Evolutionary conservation across 345 rosid species (phyloP).

Genomic region (Aquilaria sinensis): DNA sequence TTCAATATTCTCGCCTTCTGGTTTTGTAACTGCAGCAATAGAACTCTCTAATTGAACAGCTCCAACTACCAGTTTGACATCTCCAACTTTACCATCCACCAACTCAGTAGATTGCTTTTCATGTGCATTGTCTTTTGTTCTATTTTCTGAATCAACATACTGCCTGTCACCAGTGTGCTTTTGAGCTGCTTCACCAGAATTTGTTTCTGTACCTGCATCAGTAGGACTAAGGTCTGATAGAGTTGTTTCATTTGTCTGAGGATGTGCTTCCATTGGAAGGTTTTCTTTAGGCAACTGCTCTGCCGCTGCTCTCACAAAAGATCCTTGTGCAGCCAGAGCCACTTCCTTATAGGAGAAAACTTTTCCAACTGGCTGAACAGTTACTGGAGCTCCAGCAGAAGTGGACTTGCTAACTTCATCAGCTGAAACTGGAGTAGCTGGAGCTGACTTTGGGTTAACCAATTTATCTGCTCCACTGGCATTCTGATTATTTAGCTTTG

Average conservation of each 20-base stretch:
- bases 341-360: slow-evolving; percentile 97
- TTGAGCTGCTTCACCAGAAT: slow-evolving; percentile 25
- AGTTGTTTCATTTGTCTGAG: slow-evolving; percentile 28
- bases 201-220: slow-evolving; percentile 19
- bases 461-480: slow-evolving; percentile 39
- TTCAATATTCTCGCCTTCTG: slow-evolving; percentile 24
- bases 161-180: slow-evolving; percentile 27
- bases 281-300: slow-evolving; percentile 63
- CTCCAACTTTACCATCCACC: slow-evolving; percentile 17
- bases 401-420: slow-evolving; percentile 51
- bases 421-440: slow-evolving; percentile 38
- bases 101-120: slow-evolving; percentile 27
- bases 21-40: slow-evolving; percentile 21
- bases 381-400: slow-evolving; percentile 42
- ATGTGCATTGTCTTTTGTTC: slow-evolving; percentile 18
- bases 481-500: slow-evolving; percentile 36
- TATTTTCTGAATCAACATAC: slow-evolving; percentile 21
- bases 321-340: slow-evolving; percentile 96
- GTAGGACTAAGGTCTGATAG: slow-evolving; percentile 19
- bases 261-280: slow-evolving; percentile 22
- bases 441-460: slow-evolving; percentile 43
- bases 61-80: slow-evolving; percentile 21
- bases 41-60: slow-evolving; percentile 17
- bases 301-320: slow-evolving; percentile 78
- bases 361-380: slow-evolving; percentile 74